Conservation (phyloP, 2,329 filamentous ascomycete genomes). For the Tothia fuscella region DNA sequence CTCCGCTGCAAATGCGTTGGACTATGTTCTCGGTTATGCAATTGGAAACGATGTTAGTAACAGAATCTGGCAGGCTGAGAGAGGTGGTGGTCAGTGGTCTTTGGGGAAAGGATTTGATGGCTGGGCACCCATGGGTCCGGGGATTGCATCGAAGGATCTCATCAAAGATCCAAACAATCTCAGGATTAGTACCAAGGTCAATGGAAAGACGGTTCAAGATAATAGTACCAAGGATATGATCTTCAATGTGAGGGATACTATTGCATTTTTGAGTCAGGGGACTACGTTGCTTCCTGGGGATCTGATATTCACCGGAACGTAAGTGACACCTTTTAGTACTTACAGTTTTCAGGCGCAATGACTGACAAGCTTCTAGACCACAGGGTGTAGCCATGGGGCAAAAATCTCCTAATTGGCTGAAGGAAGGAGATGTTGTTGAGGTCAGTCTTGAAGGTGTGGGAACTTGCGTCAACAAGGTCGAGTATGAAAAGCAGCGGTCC, state of each 20-base stretch:
- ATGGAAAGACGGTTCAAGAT: slow-evolving; percentile 37
- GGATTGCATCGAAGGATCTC: slow-evolving; percentile 31
- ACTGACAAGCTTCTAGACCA: slow-evolving; percentile 36
- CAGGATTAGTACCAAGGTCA: slow-evolving; percentile 34
- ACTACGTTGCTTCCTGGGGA: slow-evolving; percentile 35
- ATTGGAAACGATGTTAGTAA: slow-evolving; percentile 70
- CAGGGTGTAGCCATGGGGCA: slow-evolving; percentile 60
- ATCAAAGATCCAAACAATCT: slow-evolving; percentile 34
- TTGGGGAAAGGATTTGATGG: slow-evolving; percentile 47
- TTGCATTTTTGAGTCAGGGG: slow-evolving; percentile 35
- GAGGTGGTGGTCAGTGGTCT: slow-evolving; percentile 33
- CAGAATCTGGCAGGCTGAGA: slow-evolving; percentile 45
- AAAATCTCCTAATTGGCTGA: slow-evolving; percentile 55
- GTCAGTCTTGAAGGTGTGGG: slow-evolving; percentile 57
- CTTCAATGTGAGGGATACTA: slow-evolving; percentile 34
- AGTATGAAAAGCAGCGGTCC: slow-evolving; percentile 35
- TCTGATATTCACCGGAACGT: slow-evolving; percentile 40
- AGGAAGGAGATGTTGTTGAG: slow-evolving; percentile 58
- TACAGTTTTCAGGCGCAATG: no score
- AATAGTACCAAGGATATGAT: slow-evolving; percentile 36
- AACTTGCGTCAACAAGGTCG: slow-evolving; percentile 34
- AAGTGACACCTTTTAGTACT: no score
- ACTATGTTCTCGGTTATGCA: slow-evolving; percentile 62
- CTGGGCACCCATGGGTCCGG: slow-evolving; percentile 41
- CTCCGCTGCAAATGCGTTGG: slow-evolving; percentile 39